Percentiles rank a stretch among this genome's conserved stretches.
Conservation (phyloP, 768 basidiomycete species). For the Infundibulicybe gibba region DNA sequence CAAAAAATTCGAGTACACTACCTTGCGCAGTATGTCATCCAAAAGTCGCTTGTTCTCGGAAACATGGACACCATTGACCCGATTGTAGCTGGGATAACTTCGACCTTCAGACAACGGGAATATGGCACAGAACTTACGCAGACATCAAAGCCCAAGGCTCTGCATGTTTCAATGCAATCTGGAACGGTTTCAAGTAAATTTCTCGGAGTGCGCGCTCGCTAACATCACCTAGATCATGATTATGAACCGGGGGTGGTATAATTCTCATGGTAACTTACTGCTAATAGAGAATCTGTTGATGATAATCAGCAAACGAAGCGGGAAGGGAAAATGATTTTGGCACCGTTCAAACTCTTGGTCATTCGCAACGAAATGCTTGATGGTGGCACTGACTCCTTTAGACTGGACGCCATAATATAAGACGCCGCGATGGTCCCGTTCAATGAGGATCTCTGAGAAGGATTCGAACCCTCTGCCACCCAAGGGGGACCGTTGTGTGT, state of each 20-base stretch:
- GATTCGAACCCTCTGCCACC: constrained; percentile 38
- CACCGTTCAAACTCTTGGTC: constrained; percentile 59
- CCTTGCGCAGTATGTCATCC: constrained; percentile 49
- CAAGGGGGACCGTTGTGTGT: constrained; percentile 58
- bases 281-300: too few relatives aligned
- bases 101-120: neutral
- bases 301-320: too few relatives aligned
- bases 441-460: constrained; percentile 13
- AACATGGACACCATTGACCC: constrained; percentile 56
- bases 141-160: constrained; percentile 62
- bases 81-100: constrained; percentile 42
- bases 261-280: too few relatives aligned
- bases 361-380: constrained; percentile 64
- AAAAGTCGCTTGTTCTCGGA: constrained; percentile 51
- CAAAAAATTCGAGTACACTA: constrained; percentile 3
- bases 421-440: constrained; percentile 54
- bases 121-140: constrained; percentile 28
- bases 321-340: too few relatives aligned
- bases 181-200: constrained; percentile 62
- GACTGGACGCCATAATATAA: constrained; percentile 61
- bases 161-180: constrained; percentile 52
- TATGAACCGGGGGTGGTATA: too few relatives aligned
- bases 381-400: constrained; percentile 53
- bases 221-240: neutral
- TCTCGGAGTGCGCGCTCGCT: constrained; percentile 51